Evolutionary conservation across 1,284 basidiomycete species (phyloP).

Genomic region (Cystobasidium pallidum): DNA sequence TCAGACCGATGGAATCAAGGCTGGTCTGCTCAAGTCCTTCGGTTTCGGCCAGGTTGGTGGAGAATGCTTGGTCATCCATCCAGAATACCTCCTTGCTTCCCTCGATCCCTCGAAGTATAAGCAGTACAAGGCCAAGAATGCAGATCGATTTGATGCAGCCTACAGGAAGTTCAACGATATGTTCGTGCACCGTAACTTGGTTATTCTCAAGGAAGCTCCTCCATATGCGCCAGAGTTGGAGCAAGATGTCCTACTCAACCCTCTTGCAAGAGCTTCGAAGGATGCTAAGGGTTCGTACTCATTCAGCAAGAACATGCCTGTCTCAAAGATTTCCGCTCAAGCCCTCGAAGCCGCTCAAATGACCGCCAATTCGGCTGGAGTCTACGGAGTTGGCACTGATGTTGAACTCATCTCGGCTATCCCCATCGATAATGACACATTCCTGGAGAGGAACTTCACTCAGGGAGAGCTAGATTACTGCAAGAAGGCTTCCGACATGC

Average conservation of each 20-base stretch:
- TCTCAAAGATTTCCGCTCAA: slow-evolving; percentile 3
- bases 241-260: slow-evolving; percentile 85
- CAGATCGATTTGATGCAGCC: slow-evolving; percentile 69
- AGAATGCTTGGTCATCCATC: slow-evolving; percentile 83
- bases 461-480: slow-evolving; percentile 86
- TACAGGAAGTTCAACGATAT: slow-evolving; percentile 92
- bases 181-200: slow-evolving; percentile 87
- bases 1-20: slow-evolving; percentile 84
- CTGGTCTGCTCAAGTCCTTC: slow-evolving; percentile 74
- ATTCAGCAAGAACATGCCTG: slow-evolving; percentile 60
- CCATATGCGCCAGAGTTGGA: slow-evolving; percentile 90
- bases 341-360: slow-evolving; percentile 60
- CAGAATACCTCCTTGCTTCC: slow-evolving; percentile 85
- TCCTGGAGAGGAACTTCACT: slow-evolving; percentile 91
- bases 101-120: slow-evolving; percentile 74
- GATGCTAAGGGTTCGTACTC: slow-evolving; percentile 83
- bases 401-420: slow-evolving; percentile 84
- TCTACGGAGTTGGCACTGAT: slow-evolving; percentile 53
- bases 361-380: slow-evolving; percentile 59
- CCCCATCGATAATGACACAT: slow-evolving; percentile 85
- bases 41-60: slow-evolving; percentile 99
- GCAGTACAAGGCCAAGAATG: slow-evolving; percentile 73
- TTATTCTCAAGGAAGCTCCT: slow-evolving; percentile 92
- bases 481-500: slow-evolving; percentile 77
- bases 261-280: slow-evolving; percentile 80